Base-by-base conservation (phyloP, 2,329 filamentous ascomycete genomes). In the Fulvia fulva region DNA sequence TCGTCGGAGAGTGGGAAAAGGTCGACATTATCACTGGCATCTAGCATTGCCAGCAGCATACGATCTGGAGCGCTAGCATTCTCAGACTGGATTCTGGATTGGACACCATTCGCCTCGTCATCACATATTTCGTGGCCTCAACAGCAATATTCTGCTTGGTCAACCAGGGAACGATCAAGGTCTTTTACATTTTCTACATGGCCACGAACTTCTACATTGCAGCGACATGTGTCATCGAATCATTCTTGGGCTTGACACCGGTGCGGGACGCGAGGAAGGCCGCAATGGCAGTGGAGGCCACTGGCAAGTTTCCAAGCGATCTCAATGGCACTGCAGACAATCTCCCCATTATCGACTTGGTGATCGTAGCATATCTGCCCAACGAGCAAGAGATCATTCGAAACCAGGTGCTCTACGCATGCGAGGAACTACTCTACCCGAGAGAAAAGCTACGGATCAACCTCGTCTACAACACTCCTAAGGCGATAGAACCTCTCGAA, bases 341-440 rank as follows among this genome's bases (percentile, higher is more conserved):
- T 14, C 68, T 80, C 2, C 72, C 73, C 0, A 73, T 76, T 25
- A 69, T 80, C 19, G 78, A 80, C 59, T 68, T 80, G 43, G 69
- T 80, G 54, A 78, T 80, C 55, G 78, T 80, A 2, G 78, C 78
- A 14, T 80, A 80, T 61, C 70, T 80, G n/a, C 78, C 78, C 5
- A 80, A 80, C 57, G 78, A 80, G 64, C 71, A 78, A 64, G 77
- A 80, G 53, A 80, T 80, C 53, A 78, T 80, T 62, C 72, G 78
- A 65, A 77, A 78, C 50, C 75, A 78, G 8, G 72, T 77, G 14
- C 67, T 76, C 25, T 80, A 80, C 61, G 76, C 76, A 3, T 67
- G 80, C 41, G 74, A 80, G 56, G 75, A 79, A 59, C 72, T 80
- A 22, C 68, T 75, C 8, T 80, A 80, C 53, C 77, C 78, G 1